Base-by-base conservation (phyloP, 176 grass and related monocot species). In the Oryza longistaminata region DNA sequence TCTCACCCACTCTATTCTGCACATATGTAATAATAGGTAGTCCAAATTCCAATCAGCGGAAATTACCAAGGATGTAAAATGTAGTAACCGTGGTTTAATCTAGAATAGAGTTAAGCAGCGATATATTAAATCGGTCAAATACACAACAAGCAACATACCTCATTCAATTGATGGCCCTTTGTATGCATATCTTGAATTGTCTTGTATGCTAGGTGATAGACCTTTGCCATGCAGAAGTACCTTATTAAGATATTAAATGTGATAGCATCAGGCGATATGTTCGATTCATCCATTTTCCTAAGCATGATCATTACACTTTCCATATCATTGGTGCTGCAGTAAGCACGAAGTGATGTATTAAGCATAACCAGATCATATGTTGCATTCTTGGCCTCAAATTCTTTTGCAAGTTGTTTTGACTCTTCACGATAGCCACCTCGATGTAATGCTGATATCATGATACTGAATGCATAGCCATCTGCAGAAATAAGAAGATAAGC, bases 201-300 rank as follows among this genome's bases (percentile, higher is more conserved):
- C 83, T 88, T 91, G 86, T 89, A 98, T 83, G 93, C 91, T 76
- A 98, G 91, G 70, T 95, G 96, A 83, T 95, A 94, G 70, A 98
- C 82, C 66, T 92, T 95, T 85, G 87, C 91, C 71, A 90, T 89
- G 45, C 83, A 90, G 70, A 94, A 98, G 87, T 90, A 98, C 83
- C 94, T 92, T 85, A 94, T 92, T 69, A 98, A 91, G 71, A 86
- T 98, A 93, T 98, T 92, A 90, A 95, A 98, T 44, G 96, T 98
- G 80, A 93, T 90, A 77, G 88, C 87, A 91, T 98, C 93, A 76
- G 93, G 96, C 16, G 81, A 89, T 87, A 98, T 90, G 70, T 87
- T 88, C 43, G 80, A 66, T 72, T 93, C 91, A 85, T 98, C 96
- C 93, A 98, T 94, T 85, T 91, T 98, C 91, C 86, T 95, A 60